These are phyloP conservation scores for Pestalotiopsis sp. DNA, from an alignment of 2,329 filamentous ascomycete genomes.

Conservation along the genomic window DNA sequence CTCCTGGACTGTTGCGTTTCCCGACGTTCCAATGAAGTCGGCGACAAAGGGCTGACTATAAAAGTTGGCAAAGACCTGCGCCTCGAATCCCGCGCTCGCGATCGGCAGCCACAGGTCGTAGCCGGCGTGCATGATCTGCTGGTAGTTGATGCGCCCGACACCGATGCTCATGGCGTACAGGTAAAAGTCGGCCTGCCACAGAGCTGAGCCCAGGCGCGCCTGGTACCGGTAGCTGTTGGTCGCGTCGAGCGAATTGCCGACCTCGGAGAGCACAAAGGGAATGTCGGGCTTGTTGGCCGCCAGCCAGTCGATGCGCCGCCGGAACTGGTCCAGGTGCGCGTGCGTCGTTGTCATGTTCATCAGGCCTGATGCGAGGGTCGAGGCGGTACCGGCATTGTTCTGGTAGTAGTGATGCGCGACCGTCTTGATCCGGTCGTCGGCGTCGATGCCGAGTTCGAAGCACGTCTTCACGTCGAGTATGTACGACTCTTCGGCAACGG, in stretches of 20 bases:
- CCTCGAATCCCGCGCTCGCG: conserved; percentile 25
- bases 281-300: conserved; percentile 30
- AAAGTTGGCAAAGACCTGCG: conserved; percentile 37
- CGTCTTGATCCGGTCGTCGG: conserved; percentile 31
- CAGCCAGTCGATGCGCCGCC: conserved; percentile 33
- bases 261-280: conserved; percentile 35
- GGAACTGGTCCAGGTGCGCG: conserved; percentile 28
- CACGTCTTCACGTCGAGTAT: conserved; percentile 29
- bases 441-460: conserved; percentile 35
- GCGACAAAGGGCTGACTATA: conserved; percentile 39
- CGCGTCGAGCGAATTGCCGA: conserved; percentile 35
- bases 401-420: conserved; percentile 41
- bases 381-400: conserved; percentile 29
- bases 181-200: conserved; percentile 40
- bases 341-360: conserved; percentile 32
- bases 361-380: conserved; percentile 27
- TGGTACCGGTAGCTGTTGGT: conserved; percentile 35
- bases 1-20: conserved; percentile 27
- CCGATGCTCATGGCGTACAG: conserved; percentile 36
- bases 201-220: conserved; percentile 34
- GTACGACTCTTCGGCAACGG: conserved; percentile 22
- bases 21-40: conserved; percentile 35
- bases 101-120: conserved; percentile 32
- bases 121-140: conserved; percentile 38
- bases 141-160: conserved; percentile 36